phyloP scores from a whole-genome alignment of 2,329 filamentous ascomycete species.

The Podosphaera fusca region DNA sequence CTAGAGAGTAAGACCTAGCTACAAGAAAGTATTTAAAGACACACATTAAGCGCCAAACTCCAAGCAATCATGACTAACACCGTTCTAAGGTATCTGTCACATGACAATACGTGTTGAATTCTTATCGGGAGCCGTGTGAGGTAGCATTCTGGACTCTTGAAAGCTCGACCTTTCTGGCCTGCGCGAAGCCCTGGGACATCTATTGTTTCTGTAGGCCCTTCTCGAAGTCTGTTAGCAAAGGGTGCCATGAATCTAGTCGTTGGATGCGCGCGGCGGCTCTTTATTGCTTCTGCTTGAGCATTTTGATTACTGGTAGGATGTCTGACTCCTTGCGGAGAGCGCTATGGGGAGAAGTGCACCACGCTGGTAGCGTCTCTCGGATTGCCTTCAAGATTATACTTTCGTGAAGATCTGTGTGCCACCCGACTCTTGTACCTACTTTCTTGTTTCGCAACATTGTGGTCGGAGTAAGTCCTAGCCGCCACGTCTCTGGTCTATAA shows the following conservation, averaged over 20 bases:
- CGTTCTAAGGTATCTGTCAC: no score
- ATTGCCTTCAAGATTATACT: neutral
- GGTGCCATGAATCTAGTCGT: neutral
- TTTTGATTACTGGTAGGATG: neutral
- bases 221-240: neutral
- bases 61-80: no score
- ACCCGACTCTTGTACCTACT: neutral
- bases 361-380: neutral
- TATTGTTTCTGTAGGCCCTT: neutral
- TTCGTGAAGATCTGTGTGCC: neutral
- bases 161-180: neutral
- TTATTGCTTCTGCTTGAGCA: neutral
- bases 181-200: neutral
- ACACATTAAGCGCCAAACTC: no score
- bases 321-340: neutral
- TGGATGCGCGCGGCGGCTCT: neutral
- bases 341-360: neutral
- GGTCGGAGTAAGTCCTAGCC: no score
- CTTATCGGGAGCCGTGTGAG: neutral
- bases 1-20: no score
- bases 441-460: neutral
- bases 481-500: neutral
- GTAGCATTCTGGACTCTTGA: neutral
- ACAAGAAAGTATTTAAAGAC: no score
- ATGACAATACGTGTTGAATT: neutral